phyloP scores from a whole-genome alignment of 768 basidiomycete species.

The Termitomyces sp. region DNA sequence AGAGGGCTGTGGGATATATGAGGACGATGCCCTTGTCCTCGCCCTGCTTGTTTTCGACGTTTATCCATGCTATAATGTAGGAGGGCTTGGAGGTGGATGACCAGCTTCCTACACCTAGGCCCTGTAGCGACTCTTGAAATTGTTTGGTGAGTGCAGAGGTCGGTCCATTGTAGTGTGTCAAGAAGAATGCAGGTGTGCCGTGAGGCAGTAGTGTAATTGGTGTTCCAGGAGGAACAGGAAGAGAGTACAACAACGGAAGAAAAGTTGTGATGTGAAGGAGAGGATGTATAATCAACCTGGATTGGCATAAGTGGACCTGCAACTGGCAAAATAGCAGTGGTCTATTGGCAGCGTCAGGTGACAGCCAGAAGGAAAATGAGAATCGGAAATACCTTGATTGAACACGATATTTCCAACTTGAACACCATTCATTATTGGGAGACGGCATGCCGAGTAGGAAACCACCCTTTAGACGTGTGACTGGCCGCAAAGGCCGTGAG shows the following conservation, averaged over 20 bases:
- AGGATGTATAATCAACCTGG: constrained; percentile 61
- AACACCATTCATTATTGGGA: constrained; percentile 55
- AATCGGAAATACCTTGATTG: constrained; percentile 37
- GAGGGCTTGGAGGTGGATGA: constrained; percentile 6
- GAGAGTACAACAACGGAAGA: constrained; percentile 41
- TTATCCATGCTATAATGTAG: constrained; percentile 68
- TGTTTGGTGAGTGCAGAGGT: constrained; percentile 56
- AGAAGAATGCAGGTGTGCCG: constrained; percentile 69
- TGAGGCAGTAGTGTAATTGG: constrained; percentile 71
- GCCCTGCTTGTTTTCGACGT: constrained; percentile 73
- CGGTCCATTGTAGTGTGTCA: constrained; percentile 69
- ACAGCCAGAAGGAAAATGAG: background rate
- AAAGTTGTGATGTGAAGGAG: constrained; percentile 56
- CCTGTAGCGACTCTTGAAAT: constrained; percentile 60
- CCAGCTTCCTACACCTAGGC: constrained; percentile 45
- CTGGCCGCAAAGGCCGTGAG: constrained; percentile 30
- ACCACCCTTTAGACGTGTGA: constrained; percentile 55
- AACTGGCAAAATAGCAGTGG: constrained; percentile 61
- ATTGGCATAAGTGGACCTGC: constrained; percentile 44
- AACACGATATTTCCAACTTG: constrained; percentile 59
- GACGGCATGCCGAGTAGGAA: constrained; percentile 53
- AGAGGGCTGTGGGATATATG: constrained; percentile 68
- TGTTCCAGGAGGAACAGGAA: constrained; percentile 53
- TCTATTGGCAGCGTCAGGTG: constrained; percentile 29
- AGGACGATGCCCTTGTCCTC: constrained; percentile 77